Evolutionary conservation across 805 yeast genomes (phyloP).

Genomic region (Metschnikowia corniflorae): DNA sequence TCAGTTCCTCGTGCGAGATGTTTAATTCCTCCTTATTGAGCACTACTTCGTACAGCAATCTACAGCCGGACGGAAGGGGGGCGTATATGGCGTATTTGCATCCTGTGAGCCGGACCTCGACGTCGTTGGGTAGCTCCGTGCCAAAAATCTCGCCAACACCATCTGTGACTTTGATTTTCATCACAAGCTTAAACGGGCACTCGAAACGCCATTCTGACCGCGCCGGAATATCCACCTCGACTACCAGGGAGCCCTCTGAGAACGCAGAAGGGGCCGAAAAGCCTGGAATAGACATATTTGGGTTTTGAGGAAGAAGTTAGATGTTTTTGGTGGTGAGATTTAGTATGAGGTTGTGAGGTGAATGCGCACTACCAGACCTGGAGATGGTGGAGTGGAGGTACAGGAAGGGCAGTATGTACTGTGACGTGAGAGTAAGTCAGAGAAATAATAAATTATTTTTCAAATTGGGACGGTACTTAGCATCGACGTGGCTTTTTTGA

Average conservation of each 20-base stretch:
- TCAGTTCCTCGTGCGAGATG: constrained; percentile 32
- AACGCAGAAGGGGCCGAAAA: constrained; percentile 6
- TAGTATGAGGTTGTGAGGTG: too few species aligned
- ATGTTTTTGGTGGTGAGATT: too few species aligned
- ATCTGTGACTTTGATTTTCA: constrained; percentile 48
- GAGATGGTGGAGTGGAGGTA: too few species aligned
- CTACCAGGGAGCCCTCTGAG: constrained; percentile 6
- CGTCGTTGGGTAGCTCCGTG: constrained; percentile 78
- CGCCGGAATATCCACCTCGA: constrained; percentile 27
- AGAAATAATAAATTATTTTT: too few species aligned
- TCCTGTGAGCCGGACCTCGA: constrained; percentile 42
- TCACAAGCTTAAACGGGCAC: constrained; percentile 47
- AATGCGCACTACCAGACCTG: too few species aligned
- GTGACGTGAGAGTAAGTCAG: too few species aligned
- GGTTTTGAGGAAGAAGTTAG: too few species aligned
- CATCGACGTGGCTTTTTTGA: too few species aligned
- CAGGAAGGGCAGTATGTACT: too few species aligned
- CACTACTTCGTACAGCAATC: constrained; percentile 42
- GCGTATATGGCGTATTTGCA: constrained; percentile 38
- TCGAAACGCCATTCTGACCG: constrained; percentile 78
- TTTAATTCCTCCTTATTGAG: constrained; percentile 25
- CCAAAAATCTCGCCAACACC: constrained; percentile 93
- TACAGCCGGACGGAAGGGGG: constrained; percentile 59
- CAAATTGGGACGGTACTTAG: too few species aligned
- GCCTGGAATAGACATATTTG: constrained; percentile 17